Evolutionary conservation across 345 rosid genomes (phyloP).

Genomic region (Schrenkiella parvula): DNA sequence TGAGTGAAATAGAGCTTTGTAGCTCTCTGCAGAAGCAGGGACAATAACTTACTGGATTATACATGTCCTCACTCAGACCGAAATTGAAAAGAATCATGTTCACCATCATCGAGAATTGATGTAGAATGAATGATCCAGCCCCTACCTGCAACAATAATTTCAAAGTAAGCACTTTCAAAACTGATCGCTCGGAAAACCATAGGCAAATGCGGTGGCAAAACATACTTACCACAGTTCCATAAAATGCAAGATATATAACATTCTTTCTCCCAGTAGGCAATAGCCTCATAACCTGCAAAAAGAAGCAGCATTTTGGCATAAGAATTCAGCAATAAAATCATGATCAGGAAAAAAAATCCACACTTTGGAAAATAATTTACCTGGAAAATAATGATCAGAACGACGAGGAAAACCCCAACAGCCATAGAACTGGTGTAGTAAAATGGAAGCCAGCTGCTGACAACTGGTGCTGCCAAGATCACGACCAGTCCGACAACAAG

Average conservation of each 20-base stretch:
- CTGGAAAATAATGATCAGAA: conserved; percentile 79
- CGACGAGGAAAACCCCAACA: conserved; percentile 77
- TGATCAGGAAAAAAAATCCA: neutral
- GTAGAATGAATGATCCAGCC: conserved; percentile 76
- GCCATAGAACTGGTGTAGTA: conserved; percentile 93
- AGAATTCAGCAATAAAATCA: neutral
- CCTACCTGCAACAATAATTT: conserved; percentile 55
- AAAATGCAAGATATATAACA: conserved; percentile 55
- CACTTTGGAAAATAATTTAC: conserved; percentile 31
- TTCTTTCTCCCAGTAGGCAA: conserved; percentile 74
- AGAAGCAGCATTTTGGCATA: neutral
- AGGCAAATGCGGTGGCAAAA: neutral
- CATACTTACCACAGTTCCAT: conserved; percentile 64
- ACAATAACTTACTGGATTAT: conserved; percentile 65
- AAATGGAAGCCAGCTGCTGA: conserved; percentile 91
- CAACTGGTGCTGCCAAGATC: conserved; percentile 66
- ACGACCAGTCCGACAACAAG: conserved; percentile 58
- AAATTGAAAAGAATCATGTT: conserved; percentile 71
- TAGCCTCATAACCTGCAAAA: conserved; percentile 66
- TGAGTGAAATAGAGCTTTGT: neutral
- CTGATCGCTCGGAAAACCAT: neutral
- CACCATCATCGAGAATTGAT: conserved; percentile 72
- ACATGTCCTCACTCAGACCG: conserved; percentile 89
- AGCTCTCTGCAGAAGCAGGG: neutral
- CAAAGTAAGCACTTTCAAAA: conserved; percentile 8